These are phyloP conservation scores for Peronospora destructor DNA, from an alignment of 352 stramenopile species.

Conservation along the genomic window DNA sequence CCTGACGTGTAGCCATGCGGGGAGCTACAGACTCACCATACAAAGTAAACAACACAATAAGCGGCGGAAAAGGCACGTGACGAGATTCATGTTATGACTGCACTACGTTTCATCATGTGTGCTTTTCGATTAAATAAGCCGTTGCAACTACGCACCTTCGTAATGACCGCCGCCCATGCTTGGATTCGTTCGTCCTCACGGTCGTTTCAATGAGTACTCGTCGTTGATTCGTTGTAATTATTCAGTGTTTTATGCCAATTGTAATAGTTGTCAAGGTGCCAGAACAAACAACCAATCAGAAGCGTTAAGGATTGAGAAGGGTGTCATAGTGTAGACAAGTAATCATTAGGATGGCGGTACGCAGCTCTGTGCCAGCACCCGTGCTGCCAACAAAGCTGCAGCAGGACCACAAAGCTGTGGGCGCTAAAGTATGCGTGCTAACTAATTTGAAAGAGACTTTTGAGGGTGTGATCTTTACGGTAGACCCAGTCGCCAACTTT, in stretches of 20 bases:
- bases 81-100: neutral
- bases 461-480: constrained; percentile 70
- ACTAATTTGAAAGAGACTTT: constrained; percentile 43
- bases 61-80: neutral
- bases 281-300: too few relatives aligned
- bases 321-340: constrained; percentile 10
- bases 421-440: constrained; percentile 57
- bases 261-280: too few relatives aligned
- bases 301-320: neutral
- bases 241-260: constrained; percentile 8
- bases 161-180: constrained; percentile 61
- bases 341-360: constrained; percentile 26
- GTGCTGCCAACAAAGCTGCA: constrained; percentile 51
- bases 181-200: constrained; percentile 18
- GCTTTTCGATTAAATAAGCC: too few relatives aligned
- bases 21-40: constrained; percentile 35
- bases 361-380: constrained; percentile 30
- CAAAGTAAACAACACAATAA: neutral
- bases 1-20: constrained; percentile 74
- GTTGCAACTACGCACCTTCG: constrained; percentile 40
- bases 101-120: too few relatives aligned
- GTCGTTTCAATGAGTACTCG: constrained; percentile 14
- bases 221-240: constrained; percentile 6
- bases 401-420: constrained; percentile 52
- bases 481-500: constrained; percentile 73